Percentiles rank a stretch among this genome's conserved stretches.
Evolutionary conservation across 2,329 filamentous ascomycete species (phyloP).

Genomic region (Trichoderma koningiopsis): DNA sequence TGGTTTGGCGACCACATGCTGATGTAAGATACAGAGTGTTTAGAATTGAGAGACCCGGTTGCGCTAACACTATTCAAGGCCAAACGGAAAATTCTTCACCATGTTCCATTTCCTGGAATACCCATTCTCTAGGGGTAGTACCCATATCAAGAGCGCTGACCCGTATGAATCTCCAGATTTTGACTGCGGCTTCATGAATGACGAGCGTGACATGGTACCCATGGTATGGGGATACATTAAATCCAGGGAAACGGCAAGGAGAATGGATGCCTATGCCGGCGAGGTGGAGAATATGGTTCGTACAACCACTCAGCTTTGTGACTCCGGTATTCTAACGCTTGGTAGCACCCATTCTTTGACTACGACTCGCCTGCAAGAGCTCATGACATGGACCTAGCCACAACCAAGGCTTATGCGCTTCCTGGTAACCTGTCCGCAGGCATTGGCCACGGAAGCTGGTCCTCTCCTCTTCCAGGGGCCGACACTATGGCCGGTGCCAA

Average conservation of each 20-base stretch:
- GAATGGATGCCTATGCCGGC: slow-evolving; percentile 54
- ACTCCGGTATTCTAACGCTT: not conserved
- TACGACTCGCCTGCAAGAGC: slow-evolving; percentile 40
- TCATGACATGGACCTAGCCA: slow-evolving; percentile 27
- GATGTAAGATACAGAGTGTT: slow-evolving; percentile 15
- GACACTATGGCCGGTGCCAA: not conserved
- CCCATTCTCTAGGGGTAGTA: slow-evolving; percentile 52
- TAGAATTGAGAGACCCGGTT: not conserved
- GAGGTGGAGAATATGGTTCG: slow-evolving; percentile 34
- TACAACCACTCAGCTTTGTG: not conserved
- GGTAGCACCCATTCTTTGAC: slow-evolving; percentile 39
- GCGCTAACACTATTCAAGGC: not conserved
- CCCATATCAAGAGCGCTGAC: slow-evolving; percentile 52
- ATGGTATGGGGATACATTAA: slow-evolving; percentile 65
- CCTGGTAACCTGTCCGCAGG: slow-evolving; percentile 14
- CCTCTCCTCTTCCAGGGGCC: slow-evolving; percentile 4
- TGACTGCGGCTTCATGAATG: slow-evolving; percentile 56
- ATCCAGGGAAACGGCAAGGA: slow-evolving; percentile 58
- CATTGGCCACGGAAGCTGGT: slow-evolving; percentile 20
- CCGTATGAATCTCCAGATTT: slow-evolving; percentile 52
- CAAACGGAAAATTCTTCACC: slow-evolving; percentile 50
- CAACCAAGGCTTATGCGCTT: slow-evolving; percentile 16
- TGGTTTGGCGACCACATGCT: slow-evolving; percentile 23
- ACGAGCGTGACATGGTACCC: slow-evolving; percentile 58
- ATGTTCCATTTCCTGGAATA: slow-evolving; percentile 57